Evolutionary conservation across 306 rosid genomes (phyloP), one percentile per base, ranked within the genome.

Genomic region (Begonia fuchsioides): DNA sequence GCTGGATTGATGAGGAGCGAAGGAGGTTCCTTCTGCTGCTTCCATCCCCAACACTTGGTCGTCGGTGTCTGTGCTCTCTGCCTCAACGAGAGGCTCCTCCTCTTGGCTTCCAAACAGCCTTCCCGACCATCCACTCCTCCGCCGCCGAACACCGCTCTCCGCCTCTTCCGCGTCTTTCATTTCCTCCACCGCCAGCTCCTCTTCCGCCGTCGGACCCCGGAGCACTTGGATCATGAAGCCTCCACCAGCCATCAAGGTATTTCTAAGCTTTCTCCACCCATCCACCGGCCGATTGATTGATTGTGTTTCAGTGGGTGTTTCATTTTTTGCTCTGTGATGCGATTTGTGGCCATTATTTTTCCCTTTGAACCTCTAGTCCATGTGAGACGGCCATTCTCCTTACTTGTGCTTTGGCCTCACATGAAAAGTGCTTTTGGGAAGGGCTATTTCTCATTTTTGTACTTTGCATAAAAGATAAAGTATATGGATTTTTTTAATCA

Each of bases 181-280:
- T 77, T 92, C 54, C 79, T 92, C 74, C 72, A 50, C 59, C 84
- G 92, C 39, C 74, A 7, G 6, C 32, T 55, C 13, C 82, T 79
- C 11, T 75, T 79, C 54, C 72, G 68, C 15, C 93, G 65, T 5
- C 63, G 73, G 64, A 82, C 79, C 59, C 68, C 94, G 47, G 64
- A 66, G 39, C 65, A 56, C 55, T 56, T 44, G 55, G 65, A 75
- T 10, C 68, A 32, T 39, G 81, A 20, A 20, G 32, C 71, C 53
- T 92, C 96, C 62, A 74, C 81, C 15, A 79, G 86, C 47, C 96
- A 74, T 69, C 96, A 92, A 86, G 98, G 98, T 92, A 17, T 1
- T 20, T 20, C 6, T 20, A 3, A 20, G 32, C 32, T 20, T 20
- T 20, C 1, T 20, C 6, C 32, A 20, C 32, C 3, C 6, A 3